Conservation (phyloP, 2,329 filamentous ascomycete species). For the Penicillium sp. region DNA sequence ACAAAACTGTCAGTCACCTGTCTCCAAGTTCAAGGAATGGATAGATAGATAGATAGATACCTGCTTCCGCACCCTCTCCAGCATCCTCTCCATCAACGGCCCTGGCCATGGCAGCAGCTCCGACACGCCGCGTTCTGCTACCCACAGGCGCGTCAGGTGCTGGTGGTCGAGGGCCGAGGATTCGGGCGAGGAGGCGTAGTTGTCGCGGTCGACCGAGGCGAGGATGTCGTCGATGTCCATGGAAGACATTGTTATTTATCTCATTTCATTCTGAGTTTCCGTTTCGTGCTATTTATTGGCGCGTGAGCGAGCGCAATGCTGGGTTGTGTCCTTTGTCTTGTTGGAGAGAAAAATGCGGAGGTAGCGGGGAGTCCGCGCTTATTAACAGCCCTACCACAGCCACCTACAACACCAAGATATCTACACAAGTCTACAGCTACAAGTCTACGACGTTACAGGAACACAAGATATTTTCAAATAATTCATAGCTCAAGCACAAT, state of each 20-base stretch:
- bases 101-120: slow-evolving; percentile 79
- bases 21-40: not conserved
- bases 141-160: slow-evolving; percentile 84
- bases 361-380: not conserved
- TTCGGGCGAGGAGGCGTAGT: slow-evolving; percentile 35
- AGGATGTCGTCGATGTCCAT: slow-evolving; percentile 83
- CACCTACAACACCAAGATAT: not conserved
- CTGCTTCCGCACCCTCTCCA: slow-evolving; percentile 65
- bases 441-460: too few relatives aligned
- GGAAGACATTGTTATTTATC: not conserved
- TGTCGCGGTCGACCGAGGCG: slow-evolving; percentile 63
- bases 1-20: not conserved
- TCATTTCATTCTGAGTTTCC: not conserved
- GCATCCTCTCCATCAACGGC: slow-evolving; percentile 75
- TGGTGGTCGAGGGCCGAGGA: slow-evolving; percentile 66
- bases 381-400: not conserved
- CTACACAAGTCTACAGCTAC: not conserved
- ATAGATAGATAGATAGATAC: slow-evolving; percentile 17
- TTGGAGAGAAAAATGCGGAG: not conserved
- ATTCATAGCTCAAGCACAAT: slow-evolving; percentile 9
- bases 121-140: slow-evolving; percentile 83
- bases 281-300: not conserved
- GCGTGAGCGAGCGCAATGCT: not conserved
- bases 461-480: not conserved
- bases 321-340: not conserved